phyloP scores from a whole-genome alignment of 306 rosid genomes.

The Adenanthera pavonina region DNA sequence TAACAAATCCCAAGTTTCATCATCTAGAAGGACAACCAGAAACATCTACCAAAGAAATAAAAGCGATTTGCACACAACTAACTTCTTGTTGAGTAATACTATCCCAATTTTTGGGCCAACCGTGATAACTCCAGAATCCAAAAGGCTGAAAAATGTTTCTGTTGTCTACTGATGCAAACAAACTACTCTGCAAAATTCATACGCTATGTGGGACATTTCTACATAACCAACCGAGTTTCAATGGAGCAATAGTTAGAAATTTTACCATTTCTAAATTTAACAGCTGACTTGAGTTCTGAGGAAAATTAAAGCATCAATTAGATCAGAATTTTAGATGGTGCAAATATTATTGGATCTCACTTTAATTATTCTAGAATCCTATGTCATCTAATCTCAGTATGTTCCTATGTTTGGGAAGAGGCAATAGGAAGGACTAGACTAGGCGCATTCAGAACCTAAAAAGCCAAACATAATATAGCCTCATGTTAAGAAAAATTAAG shows the following conservation, averaged over 20 bases:
- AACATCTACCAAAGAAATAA: constrained; percentile 2
- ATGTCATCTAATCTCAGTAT: neutral
- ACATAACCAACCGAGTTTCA: neutral
- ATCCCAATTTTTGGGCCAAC: neutral
- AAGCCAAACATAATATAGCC: neutral
- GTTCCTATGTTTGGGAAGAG: neutral
- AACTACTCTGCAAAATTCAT: neutral
- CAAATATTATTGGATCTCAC: neutral
- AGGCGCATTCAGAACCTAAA: neutral
- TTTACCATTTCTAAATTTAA: too few species aligned
- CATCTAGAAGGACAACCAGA: constrained; percentile 5
- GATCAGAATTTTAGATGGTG: constrained; percentile 6
- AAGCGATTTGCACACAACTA: neutral
- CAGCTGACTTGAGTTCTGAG: neutral
- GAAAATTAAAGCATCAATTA: neutral
- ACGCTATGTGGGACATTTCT: neutral
- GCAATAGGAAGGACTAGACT: neutral
- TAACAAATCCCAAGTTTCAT: neutral
- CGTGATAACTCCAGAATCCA: neutral
- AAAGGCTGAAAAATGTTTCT: neutral
- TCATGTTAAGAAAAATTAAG: neutral
- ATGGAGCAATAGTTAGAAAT: neutral
- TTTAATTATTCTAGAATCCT: neutral
- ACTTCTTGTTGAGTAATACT: neutral
- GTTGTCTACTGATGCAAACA: neutral